Percentiles rank a stretch among this genome's conserved stretches.
phyloP scores from a whole-genome alignment of 108 stramenopile species.

The Halocafeteria seosinensis region DNA sequence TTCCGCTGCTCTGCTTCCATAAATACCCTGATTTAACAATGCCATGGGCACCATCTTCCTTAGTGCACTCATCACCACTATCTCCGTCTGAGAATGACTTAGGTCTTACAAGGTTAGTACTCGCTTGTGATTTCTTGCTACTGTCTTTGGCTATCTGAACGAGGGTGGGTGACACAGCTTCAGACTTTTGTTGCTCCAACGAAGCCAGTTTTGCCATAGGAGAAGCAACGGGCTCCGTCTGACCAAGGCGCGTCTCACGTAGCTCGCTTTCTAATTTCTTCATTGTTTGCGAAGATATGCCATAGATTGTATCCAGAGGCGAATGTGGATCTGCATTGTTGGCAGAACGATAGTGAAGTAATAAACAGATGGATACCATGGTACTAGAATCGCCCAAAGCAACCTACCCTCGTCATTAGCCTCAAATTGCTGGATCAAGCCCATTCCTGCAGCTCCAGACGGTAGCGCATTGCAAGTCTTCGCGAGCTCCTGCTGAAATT shows the following conservation, averaged over 20 bases:
- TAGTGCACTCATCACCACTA: neutral
- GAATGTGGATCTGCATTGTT: neutral
- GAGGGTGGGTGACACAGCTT: neutral
- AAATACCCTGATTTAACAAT: neutral
- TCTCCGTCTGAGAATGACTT: neutral
- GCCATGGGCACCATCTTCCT: neutral
- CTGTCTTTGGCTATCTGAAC: neutral
- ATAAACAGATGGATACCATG: neutral
- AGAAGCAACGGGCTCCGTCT: no score
- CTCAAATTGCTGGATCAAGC: neutral
- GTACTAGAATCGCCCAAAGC: neutral
- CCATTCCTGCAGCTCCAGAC: neutral
- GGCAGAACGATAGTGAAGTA: neutral
- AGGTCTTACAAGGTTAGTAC: neutral
- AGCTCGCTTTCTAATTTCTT: no score
- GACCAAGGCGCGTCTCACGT: no score
- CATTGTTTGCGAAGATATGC: no score
- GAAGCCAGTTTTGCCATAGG: neutral
- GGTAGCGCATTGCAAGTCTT: neutral
- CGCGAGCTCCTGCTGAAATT: neutral
- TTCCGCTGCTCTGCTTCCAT: neutral
- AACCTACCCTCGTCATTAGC: neutral
- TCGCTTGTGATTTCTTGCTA: neutral
- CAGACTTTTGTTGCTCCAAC: neutral
- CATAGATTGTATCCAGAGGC: no score